Base-by-base conservation (phyloP, 164 flowering plant genomes). In the Warburgia ugandensis region DNA sequence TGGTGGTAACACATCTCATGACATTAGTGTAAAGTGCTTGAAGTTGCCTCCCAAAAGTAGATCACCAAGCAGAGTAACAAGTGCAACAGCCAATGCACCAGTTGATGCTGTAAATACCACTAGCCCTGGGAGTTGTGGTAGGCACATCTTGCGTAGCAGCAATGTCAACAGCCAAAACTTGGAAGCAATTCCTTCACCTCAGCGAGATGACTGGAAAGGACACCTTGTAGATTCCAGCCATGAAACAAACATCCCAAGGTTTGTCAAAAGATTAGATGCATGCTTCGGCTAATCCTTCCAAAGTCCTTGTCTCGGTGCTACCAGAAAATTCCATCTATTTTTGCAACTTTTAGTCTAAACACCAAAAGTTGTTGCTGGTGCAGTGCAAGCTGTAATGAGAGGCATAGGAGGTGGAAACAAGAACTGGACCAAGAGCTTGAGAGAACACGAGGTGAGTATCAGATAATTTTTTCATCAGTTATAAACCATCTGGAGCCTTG, bases 391-490 rank as follows among this genome's bases (percentile, higher is more conserved):
- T 77, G 63, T 62, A 58, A 65, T 26, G 83, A 75, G 68, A 73
- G 73, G 54, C 74, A 77, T 45, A 63, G 69, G 59, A 72, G 69
- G 56, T 81, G 88, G 88, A 79, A 79, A 61, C 83, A 81, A 67
- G 84, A 81, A 68, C 83, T 81, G 46, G 79, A 61, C 45, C 70
- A 71, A 68, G 88, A 81, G 66, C 84, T 81, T 37, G 74, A 73
- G 48, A 73, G 78, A 54, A 68, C 68, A 71, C 61, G 88, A 68
- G 84, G 88, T 62, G 63, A 28, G 49, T 26, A 23, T 8, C 17
- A 45, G 7, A 16, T 14, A 9, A 4, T 12, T 13, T n/a, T 55
- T 29, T 29, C 39, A n/a, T n/a, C n/a, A n/a, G n/a, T n/a, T n/a
- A n/a, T n/a, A n/a, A n/a, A n/a, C n/a, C n/a, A n/a, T n/a, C n/a